Conservation (phyloP, 192 early-diverging fungal genomes). For the Mortierella hygrophila region DNA sequence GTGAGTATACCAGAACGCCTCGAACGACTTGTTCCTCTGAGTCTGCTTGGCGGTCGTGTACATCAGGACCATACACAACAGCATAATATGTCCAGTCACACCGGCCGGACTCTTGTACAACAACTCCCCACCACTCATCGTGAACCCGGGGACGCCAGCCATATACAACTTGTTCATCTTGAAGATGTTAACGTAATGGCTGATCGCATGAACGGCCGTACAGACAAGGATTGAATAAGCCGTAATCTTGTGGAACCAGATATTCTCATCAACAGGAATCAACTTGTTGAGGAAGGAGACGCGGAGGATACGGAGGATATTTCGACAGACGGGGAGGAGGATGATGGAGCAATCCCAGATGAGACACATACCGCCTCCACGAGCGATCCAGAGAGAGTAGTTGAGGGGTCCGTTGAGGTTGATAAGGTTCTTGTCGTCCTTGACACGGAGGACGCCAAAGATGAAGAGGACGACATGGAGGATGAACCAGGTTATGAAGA, state of each 20-base stretch:
- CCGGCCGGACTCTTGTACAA: slow-evolving; percentile 61
- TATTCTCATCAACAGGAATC: slow-evolving; percentile 84
- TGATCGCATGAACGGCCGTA: slow-evolving; percentile 68
- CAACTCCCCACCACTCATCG: slow-evolving; percentile 27
- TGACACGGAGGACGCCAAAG: slow-evolving; percentile 66
- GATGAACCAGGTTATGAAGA: slow-evolving; percentile 55
- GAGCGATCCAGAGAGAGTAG: slow-evolving; percentile 65
- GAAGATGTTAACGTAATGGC: slow-evolving; percentile 71
- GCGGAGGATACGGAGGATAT: slow-evolving; percentile 68
- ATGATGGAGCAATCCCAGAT: slow-evolving; percentile 68
- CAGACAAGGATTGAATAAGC: slow-evolving; percentile 75
- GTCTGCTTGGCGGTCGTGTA: slow-evolving; percentile 70
- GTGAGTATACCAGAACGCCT: slow-evolving; percentile 85
- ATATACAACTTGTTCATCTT: slow-evolving; percentile 37
- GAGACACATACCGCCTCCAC: slow-evolving; percentile 70
- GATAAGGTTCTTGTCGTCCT: slow-evolving; percentile 56
- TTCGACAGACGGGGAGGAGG: slow-evolving; percentile 73
- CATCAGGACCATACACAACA: slow-evolving; percentile 73
- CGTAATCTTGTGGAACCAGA: slow-evolving; percentile 81
- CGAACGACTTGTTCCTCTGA: slow-evolving; percentile 73
- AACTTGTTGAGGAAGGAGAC: slow-evolving; percentile 66
- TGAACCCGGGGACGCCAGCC: slow-evolving; percentile 11
- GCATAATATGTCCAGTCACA: slow-evolving; percentile 78
- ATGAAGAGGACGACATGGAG: slow-evolving; percentile 62
- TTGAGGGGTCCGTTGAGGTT: slow-evolving; percentile 62